These are phyloP conservation scores for Breviolum minutum DNA, from an alignment of 73 alveolate species.

Conservation along the genomic window DNA sequence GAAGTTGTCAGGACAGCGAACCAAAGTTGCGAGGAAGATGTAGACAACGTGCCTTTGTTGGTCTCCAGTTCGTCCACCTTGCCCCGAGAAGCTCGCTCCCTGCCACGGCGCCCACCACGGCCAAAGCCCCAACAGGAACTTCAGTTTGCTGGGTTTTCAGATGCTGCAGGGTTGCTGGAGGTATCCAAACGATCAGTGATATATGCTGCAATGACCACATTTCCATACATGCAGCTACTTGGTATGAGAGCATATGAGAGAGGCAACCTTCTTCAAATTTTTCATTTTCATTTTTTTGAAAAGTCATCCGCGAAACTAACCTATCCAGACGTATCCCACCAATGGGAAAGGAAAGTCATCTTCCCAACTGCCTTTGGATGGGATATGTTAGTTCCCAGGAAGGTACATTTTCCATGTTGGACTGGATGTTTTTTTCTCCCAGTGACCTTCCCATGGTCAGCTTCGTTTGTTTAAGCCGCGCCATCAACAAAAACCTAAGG, in stretches of 20 bases:
- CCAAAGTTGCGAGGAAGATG: not conserved
- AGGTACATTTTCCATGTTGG: no score
- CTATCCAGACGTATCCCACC: no score
- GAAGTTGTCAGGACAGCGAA: not conserved
- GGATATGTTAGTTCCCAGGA: no score
- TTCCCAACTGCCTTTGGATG: no score
- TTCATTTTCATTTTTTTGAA: not conserved
- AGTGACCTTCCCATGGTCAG: no score
- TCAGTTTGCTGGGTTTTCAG: not conserved
- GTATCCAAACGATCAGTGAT: slow-evolving; percentile 49
- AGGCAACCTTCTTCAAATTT: not conserved
- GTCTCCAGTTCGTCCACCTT: slow-evolving; percentile 6
- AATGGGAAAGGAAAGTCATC: no score
- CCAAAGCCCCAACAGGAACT: no score
- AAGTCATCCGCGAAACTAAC: no score
- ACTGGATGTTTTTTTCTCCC: no score
- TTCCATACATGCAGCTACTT: slow-evolving; percentile 31
- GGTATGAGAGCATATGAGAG: not conserved
- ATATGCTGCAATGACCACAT: slow-evolving; percentile 50
- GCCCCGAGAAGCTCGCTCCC: not conserved
- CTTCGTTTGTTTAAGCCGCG: no score
- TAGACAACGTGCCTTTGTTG: not conserved
- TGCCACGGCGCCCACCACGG: no score
- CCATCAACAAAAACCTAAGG: not conserved
- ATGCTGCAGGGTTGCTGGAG: slow-evolving; percentile 30